phyloP scores from a whole-genome alignment of 257 asterid genomes.

The Ligustrum vulgare region DNA sequence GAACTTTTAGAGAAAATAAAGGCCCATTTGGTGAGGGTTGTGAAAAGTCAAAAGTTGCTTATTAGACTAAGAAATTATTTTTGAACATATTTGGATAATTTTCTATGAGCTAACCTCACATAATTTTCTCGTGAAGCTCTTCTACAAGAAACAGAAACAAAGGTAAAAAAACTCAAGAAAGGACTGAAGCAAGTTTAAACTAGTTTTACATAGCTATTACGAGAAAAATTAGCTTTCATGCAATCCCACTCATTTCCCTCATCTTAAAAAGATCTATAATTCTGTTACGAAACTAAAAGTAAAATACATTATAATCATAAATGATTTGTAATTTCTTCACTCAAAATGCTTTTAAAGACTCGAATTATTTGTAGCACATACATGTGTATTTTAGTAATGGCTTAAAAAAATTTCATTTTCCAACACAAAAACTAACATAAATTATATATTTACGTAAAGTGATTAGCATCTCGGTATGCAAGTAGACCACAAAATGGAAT shows the following conservation, averaged over 20 bases:
- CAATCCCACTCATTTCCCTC: neutral
- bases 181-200: neutral
- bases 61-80: neutral
- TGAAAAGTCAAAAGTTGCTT: no score
- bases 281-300: neutral
- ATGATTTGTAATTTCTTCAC: neutral
- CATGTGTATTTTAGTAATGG: neutral
- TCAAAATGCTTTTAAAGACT: neutral
- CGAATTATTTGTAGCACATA: no score
- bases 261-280: no score
- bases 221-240: neutral
- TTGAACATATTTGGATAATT: no score
- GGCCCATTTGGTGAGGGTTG: no score
- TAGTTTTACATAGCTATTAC: neutral
- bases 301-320: no score
- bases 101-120: no score
- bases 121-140: no score
- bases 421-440: neutral
- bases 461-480: neutral
- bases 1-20: no score
- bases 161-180: no score
- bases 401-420: neutral
- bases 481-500: neutral
- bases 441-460: neutral
- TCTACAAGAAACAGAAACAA: no score